These are phyloP conservation scores for Vaccinium corymbosum DNA, from an alignment of 148 eudicot genomes.

Conservation along the genomic window DNA sequence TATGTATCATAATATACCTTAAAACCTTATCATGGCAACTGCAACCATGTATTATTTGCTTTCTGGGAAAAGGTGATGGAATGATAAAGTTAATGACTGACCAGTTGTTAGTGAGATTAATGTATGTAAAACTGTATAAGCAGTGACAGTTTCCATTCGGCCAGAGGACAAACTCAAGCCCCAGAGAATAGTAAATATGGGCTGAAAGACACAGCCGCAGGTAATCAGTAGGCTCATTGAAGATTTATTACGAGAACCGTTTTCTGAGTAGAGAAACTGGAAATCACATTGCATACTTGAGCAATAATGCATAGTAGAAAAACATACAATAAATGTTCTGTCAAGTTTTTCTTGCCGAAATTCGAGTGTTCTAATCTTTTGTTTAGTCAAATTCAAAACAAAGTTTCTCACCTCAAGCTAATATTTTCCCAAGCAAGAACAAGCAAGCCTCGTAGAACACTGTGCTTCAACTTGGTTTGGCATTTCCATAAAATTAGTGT, in stretches of 20 bases:
- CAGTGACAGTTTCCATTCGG: not conserved
- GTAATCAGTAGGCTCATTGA: not conserved
- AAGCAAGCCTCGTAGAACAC: not conserved
- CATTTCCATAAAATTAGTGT: not conserved
- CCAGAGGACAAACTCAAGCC: not conserved
- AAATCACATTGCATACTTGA: not conserved
- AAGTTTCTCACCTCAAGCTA: not conserved
- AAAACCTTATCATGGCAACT: not conserved
- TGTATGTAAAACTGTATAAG: not conserved
- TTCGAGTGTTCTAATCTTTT: not conserved
- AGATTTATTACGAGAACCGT: not conserved
- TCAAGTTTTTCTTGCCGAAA: not conserved
- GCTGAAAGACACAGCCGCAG: not conserved
- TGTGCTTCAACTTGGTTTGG: constrained; percentile 5
- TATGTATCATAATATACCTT: not conserved
- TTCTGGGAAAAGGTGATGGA: not conserved
- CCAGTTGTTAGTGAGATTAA: not conserved
- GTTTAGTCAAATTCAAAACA: not conserved
- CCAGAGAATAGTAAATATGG: not conserved
- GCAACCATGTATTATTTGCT: not conserved
- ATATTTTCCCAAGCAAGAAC: not conserved
- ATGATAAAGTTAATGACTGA: not conserved
- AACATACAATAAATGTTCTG: too few relatives aligned
- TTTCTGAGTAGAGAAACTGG: not conserved
- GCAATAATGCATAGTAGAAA: not conserved